Conservation (phyloP, 2,329 filamentous ascomycete genomes). For the Davidsoniella virescens region DNA sequence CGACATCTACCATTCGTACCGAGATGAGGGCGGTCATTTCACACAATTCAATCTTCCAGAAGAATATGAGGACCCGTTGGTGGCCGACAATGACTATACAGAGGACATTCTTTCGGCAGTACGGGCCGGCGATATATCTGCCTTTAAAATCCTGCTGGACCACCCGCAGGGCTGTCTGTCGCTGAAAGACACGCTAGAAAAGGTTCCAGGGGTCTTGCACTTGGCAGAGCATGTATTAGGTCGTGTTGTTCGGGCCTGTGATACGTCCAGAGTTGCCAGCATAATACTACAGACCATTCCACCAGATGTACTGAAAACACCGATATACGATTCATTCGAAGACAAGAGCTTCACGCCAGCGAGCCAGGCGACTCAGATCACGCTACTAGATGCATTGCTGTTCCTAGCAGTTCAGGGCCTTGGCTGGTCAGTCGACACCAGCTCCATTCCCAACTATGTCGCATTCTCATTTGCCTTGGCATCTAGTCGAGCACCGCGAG, state of each 20-base stretch:
- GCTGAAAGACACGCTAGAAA: neutral
- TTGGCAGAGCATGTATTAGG: neutral
- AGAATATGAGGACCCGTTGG: slow-evolving; percentile 1
- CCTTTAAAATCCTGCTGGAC: neutral
- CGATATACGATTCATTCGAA: neutral
- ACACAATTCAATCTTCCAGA: neutral
- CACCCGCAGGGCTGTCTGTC: neutral
- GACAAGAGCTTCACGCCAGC: too few relatives aligned
- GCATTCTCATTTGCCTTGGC: neutral
- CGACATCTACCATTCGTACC: slow-evolving; percentile 7
- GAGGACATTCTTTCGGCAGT: neutral
- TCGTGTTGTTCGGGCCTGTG: neutral
- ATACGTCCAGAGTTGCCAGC: neutral
- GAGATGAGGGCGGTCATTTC: slow-evolving; percentile 1
- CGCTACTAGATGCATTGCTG: neutral
- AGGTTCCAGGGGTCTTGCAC: neutral
- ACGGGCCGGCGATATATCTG: neutral
- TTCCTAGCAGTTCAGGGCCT: neutral
- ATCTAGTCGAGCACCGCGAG: neutral
- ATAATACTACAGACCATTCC: neutral
- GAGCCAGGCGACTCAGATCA: neutral
- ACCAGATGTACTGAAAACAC: neutral
- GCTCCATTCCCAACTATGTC: neutral
- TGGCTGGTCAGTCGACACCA: neutral
- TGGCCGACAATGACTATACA: neutral